Percentiles rank a stretch among this genome's conserved stretches.
phyloP scores from a whole-genome alignment of 1,139 yeast species.

The Oligophagozyma castellii region DNA sequence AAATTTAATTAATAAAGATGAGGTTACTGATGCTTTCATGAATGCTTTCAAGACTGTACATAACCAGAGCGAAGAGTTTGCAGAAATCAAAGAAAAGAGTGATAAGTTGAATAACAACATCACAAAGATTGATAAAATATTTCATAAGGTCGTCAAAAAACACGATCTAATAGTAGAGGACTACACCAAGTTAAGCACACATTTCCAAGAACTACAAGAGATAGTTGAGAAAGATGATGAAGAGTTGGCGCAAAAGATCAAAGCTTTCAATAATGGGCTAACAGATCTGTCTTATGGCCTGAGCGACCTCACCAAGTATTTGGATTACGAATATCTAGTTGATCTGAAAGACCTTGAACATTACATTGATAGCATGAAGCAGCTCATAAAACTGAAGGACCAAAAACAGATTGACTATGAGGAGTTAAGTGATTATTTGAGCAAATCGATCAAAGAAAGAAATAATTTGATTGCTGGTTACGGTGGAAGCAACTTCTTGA shows the following conservation, averaged over 20 bases:
- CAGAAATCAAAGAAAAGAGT: slow-evolving; percentile 70
- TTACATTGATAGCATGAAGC: slow-evolving; percentile 64
- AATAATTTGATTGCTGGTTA: slow-evolving; percentile 45
- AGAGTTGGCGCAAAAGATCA: slow-evolving; percentile 36
- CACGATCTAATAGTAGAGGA: slow-evolving; percentile 64
- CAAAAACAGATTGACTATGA: slow-evolving; percentile 86
- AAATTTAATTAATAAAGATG: slow-evolving; percentile 22
- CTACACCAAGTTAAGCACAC: slow-evolving; percentile 56
- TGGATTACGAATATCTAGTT: slow-evolving; percentile 73
- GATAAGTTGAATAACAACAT: slow-evolving; percentile 78
- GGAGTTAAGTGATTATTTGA: slow-evolving; percentile 65
- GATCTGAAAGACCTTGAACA: slow-evolving; percentile 80
- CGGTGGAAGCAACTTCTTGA: slow-evolving; percentile 37
- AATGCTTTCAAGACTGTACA: slow-evolving; percentile 79
- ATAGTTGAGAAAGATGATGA: slow-evolving; percentile 31
- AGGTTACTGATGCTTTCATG: slow-evolving; percentile 72
- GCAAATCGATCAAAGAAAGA: slow-evolving; percentile 56
- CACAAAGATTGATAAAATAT: slow-evolving; percentile 62
- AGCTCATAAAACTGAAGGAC: slow-evolving; percentile 70
- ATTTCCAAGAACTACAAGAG: slow-evolving; percentile 52
- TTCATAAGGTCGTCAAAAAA: slow-evolving; percentile 56
- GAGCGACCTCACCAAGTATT: slow-evolving; percentile 39
- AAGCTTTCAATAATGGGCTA: slow-evolving; percentile 39
- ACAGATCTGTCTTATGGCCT: slow-evolving; percentile 34
- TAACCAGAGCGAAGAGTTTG: slow-evolving; percentile 63